Conservation (phyloP, 2,329 filamentous ascomycete genomes). For the Paecilomyces fulvus region DNA sequence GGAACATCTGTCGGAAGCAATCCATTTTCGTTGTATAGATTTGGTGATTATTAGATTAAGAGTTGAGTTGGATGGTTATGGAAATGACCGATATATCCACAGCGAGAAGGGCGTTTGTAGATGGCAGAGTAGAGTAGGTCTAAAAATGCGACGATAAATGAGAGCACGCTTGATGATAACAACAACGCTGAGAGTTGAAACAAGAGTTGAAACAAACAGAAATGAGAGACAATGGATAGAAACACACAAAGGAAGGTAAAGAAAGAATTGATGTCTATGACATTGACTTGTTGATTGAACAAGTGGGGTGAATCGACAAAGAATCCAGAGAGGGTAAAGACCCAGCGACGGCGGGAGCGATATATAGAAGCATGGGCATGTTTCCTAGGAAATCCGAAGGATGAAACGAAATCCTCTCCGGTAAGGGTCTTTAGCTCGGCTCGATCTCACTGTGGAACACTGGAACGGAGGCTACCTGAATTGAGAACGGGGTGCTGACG, state of each 20-base stretch:
- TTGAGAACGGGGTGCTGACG: background rate
- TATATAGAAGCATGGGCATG: background rate
- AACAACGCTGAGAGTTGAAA: slow-evolving; percentile 13
- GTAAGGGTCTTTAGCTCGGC: background rate
- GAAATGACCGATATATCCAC: background rate
- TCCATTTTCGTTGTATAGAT: slow-evolving; percentile 16
- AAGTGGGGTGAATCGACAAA: slow-evolving; percentile 4
- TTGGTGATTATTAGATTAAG: background rate
- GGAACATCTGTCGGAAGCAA: slow-evolving; percentile 28
- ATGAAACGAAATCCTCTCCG: background rate
- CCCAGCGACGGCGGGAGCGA: background rate
- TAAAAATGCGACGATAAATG: background rate
- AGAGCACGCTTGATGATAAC: background rate
- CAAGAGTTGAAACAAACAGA: slow-evolving; percentile 9
- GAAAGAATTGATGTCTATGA: slow-evolving; percentile 17
- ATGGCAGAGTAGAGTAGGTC: background rate
- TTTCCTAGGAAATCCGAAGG: background rate
- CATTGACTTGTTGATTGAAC: slow-evolving; percentile 14
- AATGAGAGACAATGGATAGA: slow-evolving; percentile 9
- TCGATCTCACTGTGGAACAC: background rate
- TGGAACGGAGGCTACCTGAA: background rate
- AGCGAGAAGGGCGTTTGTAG: background rate
- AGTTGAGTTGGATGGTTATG: background rate
- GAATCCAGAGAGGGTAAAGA: slow-evolving; percentile 4
- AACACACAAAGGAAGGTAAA: slow-evolving; percentile 9